Base-by-base conservation (phyloP, 495 filamentous ascomycete species). In the Lepraria neglecta region DNA sequence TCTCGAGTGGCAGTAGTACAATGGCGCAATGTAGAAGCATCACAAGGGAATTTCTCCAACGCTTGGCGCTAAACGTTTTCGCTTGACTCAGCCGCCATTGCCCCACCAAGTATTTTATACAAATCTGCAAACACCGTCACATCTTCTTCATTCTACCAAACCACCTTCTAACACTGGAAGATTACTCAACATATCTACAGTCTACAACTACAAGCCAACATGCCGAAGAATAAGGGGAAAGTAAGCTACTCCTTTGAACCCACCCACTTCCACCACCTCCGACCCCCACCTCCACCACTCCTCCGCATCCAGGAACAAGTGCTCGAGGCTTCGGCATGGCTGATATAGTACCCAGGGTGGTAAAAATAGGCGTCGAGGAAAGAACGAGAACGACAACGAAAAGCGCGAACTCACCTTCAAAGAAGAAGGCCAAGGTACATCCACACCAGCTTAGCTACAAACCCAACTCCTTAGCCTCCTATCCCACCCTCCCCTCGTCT, bases 381-480 rank as follows among this genome's bases (percentile, higher is more conserved):
- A 97, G 90, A 98, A 98, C 83, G 94, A 98, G 81, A 97, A 97
- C 81, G 91, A 95, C 81, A 96, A 96, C 71, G 92, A 97, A 81
- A 97, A 97, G 85, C 94, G 94, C 72, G 94, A 98, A 76, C 83
- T 98, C 57, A 89, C 89, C 63, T 98, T 97, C 86, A 97, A 97
- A 77, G 94, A 97, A 74, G 94, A 97, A 68, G 94, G 94, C 65
- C 94, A 98, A 82, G 85, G 86, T 88, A 75, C 61, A 74, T 69
- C 57, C 14, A n/a, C 15, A 14, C 19, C 31, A n/a, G 11, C 24
- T 2, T 24, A n/a, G n/a, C n/a, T n/a, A n/a, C 15, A 31, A 0
- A 0, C 1, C 21, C 30, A n/a, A 15, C 21, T 17, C n/a, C 12
- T 24, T 9, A 43, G 12, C 24, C 12, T 27, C 10, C 15, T 5